phyloP scores from a whole-genome alignment of 805 yeast genomes.

The Komagataella populi region DNA sequence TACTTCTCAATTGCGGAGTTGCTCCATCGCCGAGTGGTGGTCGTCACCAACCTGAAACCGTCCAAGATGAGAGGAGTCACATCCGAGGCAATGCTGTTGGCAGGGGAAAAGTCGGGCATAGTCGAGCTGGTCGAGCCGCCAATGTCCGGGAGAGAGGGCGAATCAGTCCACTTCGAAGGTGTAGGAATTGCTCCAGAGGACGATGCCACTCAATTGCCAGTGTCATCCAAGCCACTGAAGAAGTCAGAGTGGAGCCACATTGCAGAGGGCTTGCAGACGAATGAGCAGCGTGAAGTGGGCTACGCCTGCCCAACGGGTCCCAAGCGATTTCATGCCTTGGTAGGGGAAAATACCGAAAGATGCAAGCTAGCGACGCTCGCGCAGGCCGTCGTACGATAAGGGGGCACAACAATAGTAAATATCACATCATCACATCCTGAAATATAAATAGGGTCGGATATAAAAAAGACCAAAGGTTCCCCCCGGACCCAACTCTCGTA shows the following conservation, averaged over 20 bases:
- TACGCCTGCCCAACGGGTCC: constrained; percentile 5
- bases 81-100: constrained; percentile 55
- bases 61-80: constrained; percentile 48
- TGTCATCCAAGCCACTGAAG: constrained; percentile 14
- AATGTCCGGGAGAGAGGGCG: constrained; percentile 20
- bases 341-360: background rate
- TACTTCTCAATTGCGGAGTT: constrained; percentile 25
- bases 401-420: background rate
- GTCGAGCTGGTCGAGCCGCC: constrained; percentile 41
- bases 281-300: constrained; percentile 16
- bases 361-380: background rate
- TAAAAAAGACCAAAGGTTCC: background rate
- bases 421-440: background rate
- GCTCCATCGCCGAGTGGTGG: constrained; percentile 28
- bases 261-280: constrained; percentile 16
- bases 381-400: background rate
- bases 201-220: constrained; percentile 3
- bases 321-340: background rate
- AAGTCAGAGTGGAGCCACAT: constrained; percentile 21
- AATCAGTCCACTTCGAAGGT: constrained; percentile 22
- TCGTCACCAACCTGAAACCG: constrained; percentile 45
- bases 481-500: background rate
- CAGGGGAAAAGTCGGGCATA: constrained; percentile 14
- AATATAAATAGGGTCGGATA: background rate
- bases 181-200: constrained; percentile 4